Conservation (phyloP, 495 filamentous ascomycete species). For the Entonaema liquescens region DNA sequence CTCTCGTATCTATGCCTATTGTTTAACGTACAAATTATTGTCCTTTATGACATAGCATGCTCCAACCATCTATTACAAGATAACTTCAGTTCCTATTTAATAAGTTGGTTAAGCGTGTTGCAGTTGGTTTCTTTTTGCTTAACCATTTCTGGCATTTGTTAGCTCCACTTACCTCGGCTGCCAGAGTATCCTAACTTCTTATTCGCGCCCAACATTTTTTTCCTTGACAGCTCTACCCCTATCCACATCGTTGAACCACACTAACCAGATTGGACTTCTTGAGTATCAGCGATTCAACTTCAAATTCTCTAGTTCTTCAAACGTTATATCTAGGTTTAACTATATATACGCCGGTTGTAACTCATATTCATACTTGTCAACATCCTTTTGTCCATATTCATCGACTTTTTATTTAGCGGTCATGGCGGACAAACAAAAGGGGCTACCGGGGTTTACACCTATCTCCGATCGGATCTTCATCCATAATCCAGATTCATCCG, state of each 20-base stretch:
- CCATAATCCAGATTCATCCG: conserved; percentile 38
- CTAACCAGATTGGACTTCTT: neutral
- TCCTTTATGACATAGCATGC: too few species aligned
- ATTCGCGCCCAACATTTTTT: neutral
- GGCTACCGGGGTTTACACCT: conserved; percentile 48
- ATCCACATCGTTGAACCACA: neutral
- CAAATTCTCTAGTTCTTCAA: neutral
- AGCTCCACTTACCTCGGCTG: conserved; percentile 28
- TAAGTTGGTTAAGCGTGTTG: too few species aligned
- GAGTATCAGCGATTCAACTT: neutral
- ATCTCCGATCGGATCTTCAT: conserved; percentile 52
- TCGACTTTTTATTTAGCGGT: neutral
- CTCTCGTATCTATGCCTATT: too few species aligned
- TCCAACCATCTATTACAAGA: too few species aligned
- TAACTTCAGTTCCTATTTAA: neutral
- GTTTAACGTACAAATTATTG: too few species aligned
- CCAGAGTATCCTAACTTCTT: neutral
- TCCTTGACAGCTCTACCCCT: neutral
- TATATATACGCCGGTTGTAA: neutral
- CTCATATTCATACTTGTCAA: neutral
- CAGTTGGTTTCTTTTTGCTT: neutral
- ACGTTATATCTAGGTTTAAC: neutral
- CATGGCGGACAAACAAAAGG: conserved; percentile 32
- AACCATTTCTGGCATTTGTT: neutral
- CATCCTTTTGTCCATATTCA: neutral